Conservation (phyloP, 768 basidiomycete genomes). For the Russula earlei region DNA sequence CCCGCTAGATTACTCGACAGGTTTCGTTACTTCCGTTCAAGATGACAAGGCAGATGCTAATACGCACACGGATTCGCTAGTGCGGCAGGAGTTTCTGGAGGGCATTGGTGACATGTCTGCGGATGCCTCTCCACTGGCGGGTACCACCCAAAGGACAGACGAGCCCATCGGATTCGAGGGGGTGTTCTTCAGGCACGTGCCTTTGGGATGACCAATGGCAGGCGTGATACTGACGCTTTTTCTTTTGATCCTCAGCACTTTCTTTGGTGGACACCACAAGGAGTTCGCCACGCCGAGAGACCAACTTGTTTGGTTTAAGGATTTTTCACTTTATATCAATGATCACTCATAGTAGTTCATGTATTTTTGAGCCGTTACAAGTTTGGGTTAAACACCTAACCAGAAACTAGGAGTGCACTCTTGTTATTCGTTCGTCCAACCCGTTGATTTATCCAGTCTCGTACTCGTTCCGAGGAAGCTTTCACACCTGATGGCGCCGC, state of each 20-base stretch:
- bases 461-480: neutral
- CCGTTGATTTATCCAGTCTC: neutral
- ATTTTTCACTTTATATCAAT: conserved; percentile 40
- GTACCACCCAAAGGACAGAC: neutral
- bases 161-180: conserved; percentile 32
- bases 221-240: neutral
- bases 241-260: conserved; percentile 38
- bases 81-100: neutral
- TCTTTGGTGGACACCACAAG: conserved; percentile 67
- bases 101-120: neutral
- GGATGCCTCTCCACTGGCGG: neutral
- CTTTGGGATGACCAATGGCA: neutral
- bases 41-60: neutral
- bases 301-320: conserved; percentile 71
- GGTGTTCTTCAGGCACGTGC: conserved; percentile 64
- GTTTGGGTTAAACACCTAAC: too few species aligned
- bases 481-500: neutral
- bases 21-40: neutral
- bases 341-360: neutral
- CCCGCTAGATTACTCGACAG: neutral
- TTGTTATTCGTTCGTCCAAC: too few species aligned
- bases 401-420: neutral
- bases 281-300: conserved; percentile 62
- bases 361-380: too few species aligned
- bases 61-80: too few species aligned